These are phyloP conservation scores for Tilletia walkeri DNA, from an alignment of 1,284 basidiomycete genomes.

Conservation along the genomic window DNA sequence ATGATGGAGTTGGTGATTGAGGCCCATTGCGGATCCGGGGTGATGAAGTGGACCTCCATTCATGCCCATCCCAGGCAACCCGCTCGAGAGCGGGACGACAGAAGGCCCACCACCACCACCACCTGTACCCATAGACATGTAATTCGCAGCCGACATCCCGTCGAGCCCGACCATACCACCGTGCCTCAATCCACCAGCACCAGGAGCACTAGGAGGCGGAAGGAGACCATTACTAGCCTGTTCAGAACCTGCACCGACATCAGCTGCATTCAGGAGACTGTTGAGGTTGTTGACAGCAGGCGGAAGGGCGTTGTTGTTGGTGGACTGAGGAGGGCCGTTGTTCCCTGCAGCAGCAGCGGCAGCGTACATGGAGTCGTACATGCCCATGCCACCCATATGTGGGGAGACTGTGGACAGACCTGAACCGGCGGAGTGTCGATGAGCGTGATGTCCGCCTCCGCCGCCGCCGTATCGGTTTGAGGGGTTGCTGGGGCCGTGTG, in stretches of 20 bases:
- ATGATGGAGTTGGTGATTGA: not conserved
- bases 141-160: not conserved
- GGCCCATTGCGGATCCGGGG: not conserved
- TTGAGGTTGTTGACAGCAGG: not conserved
- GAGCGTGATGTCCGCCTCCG: not conserved
- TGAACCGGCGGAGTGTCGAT: not conserved
- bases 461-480: no score
- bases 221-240: not conserved
- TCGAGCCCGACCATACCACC: not conserved
- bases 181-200: not conserved
- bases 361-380: conserved; percentile 1
- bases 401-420: conserved; percentile 4
- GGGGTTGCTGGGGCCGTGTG: no score
- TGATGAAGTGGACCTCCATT: not conserved
- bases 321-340: not conserved
- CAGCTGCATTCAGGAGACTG: not conserved
- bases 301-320: not conserved
- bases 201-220: not conserved
- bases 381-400: not conserved
- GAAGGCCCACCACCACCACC: not conserved
- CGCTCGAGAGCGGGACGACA: not conserved
- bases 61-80: not conserved
- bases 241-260: not conserved
- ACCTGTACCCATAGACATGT: not conserved
- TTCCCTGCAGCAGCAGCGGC: not conserved